A percentile compares a stretch with the other conserved stretches of the same genome.
phyloP scores from a whole-genome alignment of 164 flowering plant species.

The Stephania japonica region DNA sequence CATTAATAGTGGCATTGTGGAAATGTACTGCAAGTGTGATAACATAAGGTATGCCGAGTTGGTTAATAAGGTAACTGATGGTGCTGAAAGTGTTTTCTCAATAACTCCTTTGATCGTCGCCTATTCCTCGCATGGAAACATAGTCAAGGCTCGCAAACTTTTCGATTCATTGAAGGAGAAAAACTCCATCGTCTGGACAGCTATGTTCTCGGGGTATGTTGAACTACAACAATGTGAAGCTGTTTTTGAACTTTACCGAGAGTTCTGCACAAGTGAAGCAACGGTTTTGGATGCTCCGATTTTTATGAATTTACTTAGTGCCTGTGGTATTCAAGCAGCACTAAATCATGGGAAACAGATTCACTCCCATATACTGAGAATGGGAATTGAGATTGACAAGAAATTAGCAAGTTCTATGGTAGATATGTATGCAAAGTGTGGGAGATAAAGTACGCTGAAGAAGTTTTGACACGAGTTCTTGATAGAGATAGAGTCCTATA shows the following conservation, averaged over 20 bases:
- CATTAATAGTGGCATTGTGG: constrained; percentile 58
- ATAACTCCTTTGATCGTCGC: constrained; percentile 59
- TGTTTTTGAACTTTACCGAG: constrained; percentile 47
- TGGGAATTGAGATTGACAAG: constrained; percentile 37
- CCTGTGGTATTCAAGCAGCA: constrained; percentile 58
- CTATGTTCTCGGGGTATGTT: constrained; percentile 65
- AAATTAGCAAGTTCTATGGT: constrained; percentile 50
- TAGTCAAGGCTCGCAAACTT: constrained; percentile 54
- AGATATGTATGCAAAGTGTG: constrained; percentile 88
- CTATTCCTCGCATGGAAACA: constrained; percentile 46
- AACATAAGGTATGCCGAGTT: constrained; percentile 57
- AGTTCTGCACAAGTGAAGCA: constrained; percentile 27
- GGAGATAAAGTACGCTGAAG: constrained; percentile 51
- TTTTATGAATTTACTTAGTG: constrained; percentile 41
- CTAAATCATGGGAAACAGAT: constrained; percentile 65
- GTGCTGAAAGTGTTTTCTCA: constrained; percentile 37
- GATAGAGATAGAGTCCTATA: constrained; percentile 45
- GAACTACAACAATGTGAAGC: constrained; percentile 44
- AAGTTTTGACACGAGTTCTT: constrained; percentile 27
- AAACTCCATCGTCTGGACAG: constrained; percentile 64
- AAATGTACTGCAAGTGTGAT: constrained; percentile 72
- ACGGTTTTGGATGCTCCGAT: constrained; percentile 40
- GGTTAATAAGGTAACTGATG: constrained; percentile 23
- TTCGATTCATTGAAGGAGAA: constrained; percentile 58
- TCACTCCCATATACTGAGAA: constrained; percentile 53